phyloP scores from a whole-genome alignment of 352 stramenopile genomes.

The Phytopythium mirpurense region DNA sequence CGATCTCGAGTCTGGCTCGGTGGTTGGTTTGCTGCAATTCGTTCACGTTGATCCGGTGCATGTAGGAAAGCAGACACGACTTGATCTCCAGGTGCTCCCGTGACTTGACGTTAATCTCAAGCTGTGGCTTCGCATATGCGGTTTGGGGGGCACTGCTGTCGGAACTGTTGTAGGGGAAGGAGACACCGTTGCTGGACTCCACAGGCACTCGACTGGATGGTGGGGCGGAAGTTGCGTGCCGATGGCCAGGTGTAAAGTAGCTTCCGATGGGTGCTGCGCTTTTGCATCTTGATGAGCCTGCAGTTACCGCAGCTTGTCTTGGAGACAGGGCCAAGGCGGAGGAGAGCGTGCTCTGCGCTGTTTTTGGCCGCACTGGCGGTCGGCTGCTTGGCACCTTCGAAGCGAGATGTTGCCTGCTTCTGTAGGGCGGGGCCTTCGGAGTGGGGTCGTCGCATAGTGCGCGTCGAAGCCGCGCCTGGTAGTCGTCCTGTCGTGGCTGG shows the following conservation, averaged over 20 bases:
- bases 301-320: neutral
- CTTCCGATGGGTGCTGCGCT: neutral
- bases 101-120: constrained; percentile 12
- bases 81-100: constrained; percentile 67
- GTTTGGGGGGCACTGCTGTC: neutral
- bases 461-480: neutral
- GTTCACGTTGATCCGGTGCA: constrained; percentile 57
- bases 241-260: neutral
- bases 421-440: neutral
- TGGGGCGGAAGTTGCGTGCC: neutral
- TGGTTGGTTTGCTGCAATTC: constrained; percentile 39
- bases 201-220: neutral
- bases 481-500: neutral
- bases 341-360: neutral
- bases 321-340: neutral
- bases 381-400: neutral
- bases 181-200: neutral
- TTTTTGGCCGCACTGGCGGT: neutral
- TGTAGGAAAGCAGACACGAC: constrained; percentile 59
- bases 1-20: constrained; percentile 28
- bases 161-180: neutral
- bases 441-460: neutral
- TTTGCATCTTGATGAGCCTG: neutral
- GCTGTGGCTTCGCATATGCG: neutral
- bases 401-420: neutral